These are phyloP conservation scores for Rhododendron vialii DNA, from an alignment of 148 eudicot species.

Conservation along the genomic window DNA sequence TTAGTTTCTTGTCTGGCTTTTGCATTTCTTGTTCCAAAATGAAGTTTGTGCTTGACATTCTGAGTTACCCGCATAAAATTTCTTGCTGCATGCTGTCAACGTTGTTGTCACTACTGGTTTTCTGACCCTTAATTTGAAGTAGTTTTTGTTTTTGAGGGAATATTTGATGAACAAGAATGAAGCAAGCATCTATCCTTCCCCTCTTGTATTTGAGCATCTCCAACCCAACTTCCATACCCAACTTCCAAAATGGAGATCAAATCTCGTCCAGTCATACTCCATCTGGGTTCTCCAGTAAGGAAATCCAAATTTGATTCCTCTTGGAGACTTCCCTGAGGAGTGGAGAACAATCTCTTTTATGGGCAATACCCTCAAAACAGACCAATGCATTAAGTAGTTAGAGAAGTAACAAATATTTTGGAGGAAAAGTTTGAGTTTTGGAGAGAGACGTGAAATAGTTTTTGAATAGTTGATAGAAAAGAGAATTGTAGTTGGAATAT, in stretches of 20 bases:
- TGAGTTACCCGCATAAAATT: neutral
- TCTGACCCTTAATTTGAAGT: neutral
- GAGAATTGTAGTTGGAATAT: neutral
- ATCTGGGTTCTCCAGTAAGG: neutral
- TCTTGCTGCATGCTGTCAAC: neutral
- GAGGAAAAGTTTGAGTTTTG: neutral
- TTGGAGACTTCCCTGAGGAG: neutral
- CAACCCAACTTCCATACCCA: neutral
- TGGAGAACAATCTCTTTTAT: neutral
- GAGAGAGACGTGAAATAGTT: neutral
- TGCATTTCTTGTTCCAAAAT: neutral
- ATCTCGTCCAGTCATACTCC: neutral
- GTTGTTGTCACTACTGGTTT: neutral
- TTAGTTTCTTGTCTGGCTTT: neutral
- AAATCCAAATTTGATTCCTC: neutral
- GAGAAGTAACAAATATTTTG: neutral
- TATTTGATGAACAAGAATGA: neutral
- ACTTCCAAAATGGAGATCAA: neutral
- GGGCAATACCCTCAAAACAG: neutral
- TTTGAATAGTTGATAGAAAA: neutral
- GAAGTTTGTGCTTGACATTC: slow-evolving; percentile 2
- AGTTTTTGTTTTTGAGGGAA: neutral
- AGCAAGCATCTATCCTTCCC: neutral
- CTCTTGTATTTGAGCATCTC: neutral
- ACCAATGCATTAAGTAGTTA: neutral